A percentile compares a stretch with the other conserved stretches of the same genome.
Conservation (phyloP, 257 asterid species). For the Solanum virginianum region DNA sequence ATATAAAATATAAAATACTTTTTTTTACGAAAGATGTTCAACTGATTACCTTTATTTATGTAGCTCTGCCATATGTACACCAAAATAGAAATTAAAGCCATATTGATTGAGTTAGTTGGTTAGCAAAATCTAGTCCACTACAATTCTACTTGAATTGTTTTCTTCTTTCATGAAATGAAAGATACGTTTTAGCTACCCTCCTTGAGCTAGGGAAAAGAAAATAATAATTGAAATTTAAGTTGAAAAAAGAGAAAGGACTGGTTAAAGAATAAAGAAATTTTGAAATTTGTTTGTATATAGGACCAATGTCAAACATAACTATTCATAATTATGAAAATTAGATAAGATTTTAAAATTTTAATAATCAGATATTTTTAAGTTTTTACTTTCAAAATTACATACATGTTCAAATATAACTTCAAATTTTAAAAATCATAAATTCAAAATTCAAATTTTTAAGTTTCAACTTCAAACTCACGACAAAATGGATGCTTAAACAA, state of each 20-base stretch:
- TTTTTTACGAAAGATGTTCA: no score
- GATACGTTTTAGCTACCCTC: background rate
- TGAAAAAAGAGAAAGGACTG: background rate
- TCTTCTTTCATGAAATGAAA: background rate
- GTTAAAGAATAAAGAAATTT: background rate
- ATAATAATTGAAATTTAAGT: background rate
- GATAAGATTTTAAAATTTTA: no score
- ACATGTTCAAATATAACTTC: no score
- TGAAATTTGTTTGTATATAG: background rate
- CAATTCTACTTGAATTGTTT: background rate
- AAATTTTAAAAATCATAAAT: no score
- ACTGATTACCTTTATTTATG: no score
- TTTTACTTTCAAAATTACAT: no score
- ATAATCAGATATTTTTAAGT: no score
- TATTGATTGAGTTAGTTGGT: background rate
- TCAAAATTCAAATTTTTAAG: no score
- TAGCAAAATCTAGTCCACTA: background rate
- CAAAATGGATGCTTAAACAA: no score
- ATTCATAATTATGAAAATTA: background rate
- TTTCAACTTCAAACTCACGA: no score
- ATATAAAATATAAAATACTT: no score
- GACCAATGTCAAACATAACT: background rate
- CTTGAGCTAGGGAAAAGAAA: background rate
- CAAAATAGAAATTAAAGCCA: background rate
- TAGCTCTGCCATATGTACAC: background rate